Evolutionary conservation across 257 asterid species (phyloP), one percentile per base, ranked within the genome.

Genomic region (Mitragyna speciosa): DNA sequence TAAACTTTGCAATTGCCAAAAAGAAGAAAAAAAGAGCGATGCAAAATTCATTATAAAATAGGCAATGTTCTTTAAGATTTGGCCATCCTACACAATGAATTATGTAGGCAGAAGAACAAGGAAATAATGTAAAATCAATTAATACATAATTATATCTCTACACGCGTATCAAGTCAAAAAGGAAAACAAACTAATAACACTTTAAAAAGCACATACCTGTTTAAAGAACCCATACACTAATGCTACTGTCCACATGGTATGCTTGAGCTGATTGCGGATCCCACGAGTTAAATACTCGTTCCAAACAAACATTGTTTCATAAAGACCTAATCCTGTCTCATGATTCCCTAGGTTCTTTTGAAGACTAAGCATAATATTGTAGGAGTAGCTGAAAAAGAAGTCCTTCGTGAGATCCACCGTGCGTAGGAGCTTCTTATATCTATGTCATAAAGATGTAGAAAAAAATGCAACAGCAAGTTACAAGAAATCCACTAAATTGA

Each of bases 321-420:
- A 92, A 58, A 91, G 89, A n/a, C 78, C 65, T 52, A 86, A 76
- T 70, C 91, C 90, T 75, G 89, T 81, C 78, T 87, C 92, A 82
- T 87, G 90, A 81, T 87, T 89, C 88, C 93, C 87, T 70, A 89
- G 88, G 72, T 94, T 96, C 91, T 91, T 92, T 80, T 96, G 99
- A 85, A 96, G 93, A 81, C 97, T 91, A 83, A 84, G 93, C 99
- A 96, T 96, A 76, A 92, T 87, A 85, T 86, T 90, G 86, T 96
- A 96, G 77, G 98, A 92, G 87, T 96, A 96, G 94, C 99, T 96
- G 90, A 92, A 94, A 88, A 85, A 92, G 97, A 96, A 96, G 94
- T 92, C 98, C 92, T 85, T 94, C 51, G 97, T 92, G 82, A 96
- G 97, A 89, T 96, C 99, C 97, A 96, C 88, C 0, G 82, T 58